Evolutionary conservation across 2,329 filamentous ascomycete genomes (phyloP).

Genomic region (Lithohypha guttulata): DNA sequence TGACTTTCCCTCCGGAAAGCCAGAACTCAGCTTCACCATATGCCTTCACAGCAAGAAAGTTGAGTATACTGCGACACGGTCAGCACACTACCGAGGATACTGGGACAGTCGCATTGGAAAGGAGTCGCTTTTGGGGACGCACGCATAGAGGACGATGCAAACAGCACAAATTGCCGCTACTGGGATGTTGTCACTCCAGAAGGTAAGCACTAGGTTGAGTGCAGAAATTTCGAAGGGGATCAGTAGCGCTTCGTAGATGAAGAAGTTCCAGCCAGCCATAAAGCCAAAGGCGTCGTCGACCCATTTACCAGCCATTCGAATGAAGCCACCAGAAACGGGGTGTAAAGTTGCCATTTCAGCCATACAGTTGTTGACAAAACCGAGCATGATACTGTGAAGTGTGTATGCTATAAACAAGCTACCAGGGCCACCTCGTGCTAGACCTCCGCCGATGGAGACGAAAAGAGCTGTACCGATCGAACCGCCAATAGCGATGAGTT

Average conservation of each 20-base stretch:
- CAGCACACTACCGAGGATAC: neutral
- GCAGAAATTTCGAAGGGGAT: slow-evolving; percentile 35
- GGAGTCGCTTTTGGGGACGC: slow-evolving; percentile 14
- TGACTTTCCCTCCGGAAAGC: slow-evolving; percentile 57
- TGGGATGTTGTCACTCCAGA: slow-evolving; percentile 31
- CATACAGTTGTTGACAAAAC: slow-evolving; percentile 30
- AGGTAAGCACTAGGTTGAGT: slow-evolving; percentile 31
- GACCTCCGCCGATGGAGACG: slow-evolving; percentile 29
- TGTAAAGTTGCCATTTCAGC: slow-evolving; percentile 37
- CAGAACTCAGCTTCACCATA: slow-evolving; percentile 60
- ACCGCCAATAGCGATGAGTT: slow-evolving; percentile 40
- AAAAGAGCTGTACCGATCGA: slow-evolving; percentile 32
- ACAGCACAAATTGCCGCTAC: slow-evolving; percentile 29
- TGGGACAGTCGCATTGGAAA: neutral
- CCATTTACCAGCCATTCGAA: slow-evolving; percentile 34
- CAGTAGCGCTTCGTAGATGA: slow-evolving; percentile 31
- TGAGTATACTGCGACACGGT: slow-evolving; percentile 38
- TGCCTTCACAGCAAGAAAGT: slow-evolving; percentile 55
- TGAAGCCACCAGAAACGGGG: slow-evolving; percentile 33
- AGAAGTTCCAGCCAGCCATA: slow-evolving; percentile 39
- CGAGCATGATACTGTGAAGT: slow-evolving; percentile 24
- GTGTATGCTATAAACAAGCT: slow-evolving; percentile 30
- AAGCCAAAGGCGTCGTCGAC: slow-evolving; percentile 38
- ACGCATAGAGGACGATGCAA: slow-evolving; percentile 31
- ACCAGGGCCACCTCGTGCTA: slow-evolving; percentile 30